A percentile compares a stretch with the other conserved stretches of the same genome.
Conservation (phyloP, 352 stramenopile genomes). For the Pilasporangium apinafurcum region DNA sequence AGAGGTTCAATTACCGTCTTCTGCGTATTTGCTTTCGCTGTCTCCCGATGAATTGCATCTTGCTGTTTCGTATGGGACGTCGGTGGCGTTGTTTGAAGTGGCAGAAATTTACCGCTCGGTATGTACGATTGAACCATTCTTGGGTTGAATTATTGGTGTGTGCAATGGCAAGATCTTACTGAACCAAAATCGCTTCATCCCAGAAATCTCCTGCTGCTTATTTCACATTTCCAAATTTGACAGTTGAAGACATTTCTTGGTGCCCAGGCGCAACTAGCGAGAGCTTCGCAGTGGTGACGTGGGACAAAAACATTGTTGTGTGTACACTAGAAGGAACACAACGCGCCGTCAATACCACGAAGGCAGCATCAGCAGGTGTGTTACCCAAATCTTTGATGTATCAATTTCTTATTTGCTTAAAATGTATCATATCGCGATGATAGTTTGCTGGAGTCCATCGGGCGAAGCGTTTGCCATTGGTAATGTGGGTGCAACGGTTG, state of each 20-base stretch:
- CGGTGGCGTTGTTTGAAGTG: constrained; percentile 52
- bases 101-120: constrained; percentile 45
- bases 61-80: constrained; percentile 40
- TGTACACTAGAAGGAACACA: constrained; percentile 24
- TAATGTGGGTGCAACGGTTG: constrained; percentile 21
- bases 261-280: constrained; percentile 14
- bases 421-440: not conserved
- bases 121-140: constrained; percentile 1
- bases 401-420: too few species aligned
- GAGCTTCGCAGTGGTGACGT: constrained; percentile 31
- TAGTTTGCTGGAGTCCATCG: constrained; percentile 44
- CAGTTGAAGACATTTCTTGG: constrained; percentile 47
- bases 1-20: constrained; percentile 26
- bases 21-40: constrained; percentile 44
- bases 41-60: constrained; percentile 42
- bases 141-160: not conserved
- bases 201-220: constrained; percentile 29
- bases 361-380: not conserved
- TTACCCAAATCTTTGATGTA: constrained; percentile 2
- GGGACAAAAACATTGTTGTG: constrained; percentile 28
- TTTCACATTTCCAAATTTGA: constrained; percentile 23
- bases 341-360: constrained; percentile 9
- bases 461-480: constrained; percentile 40
- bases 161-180: too few species aligned
- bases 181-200: too few species aligned